Conservation (phyloP, 306 rosid genomes). For the Rubus idaeus region DNA sequence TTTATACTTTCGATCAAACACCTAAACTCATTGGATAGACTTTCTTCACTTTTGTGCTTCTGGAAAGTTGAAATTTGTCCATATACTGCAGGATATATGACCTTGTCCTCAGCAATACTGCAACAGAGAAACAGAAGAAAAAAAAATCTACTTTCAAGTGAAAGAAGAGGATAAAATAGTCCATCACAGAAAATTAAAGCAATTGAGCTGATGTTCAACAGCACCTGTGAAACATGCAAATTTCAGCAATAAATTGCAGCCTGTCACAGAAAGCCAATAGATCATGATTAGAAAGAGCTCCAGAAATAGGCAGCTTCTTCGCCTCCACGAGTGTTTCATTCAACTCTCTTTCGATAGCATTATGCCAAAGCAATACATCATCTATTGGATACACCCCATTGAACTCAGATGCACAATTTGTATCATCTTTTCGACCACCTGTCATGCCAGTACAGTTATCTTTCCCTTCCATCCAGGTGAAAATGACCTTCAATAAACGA, state of each 20-base stretch:
- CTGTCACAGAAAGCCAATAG: constrained; percentile 58
- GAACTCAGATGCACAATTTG: constrained; percentile 39
- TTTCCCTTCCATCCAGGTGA: constrained; percentile 72
- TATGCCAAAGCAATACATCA: constrained; percentile 81
- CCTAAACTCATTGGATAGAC: constrained; percentile 68
- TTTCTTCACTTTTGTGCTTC: constrained; percentile 71
- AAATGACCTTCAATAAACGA: constrained; percentile 61
- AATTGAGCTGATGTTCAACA: neutral
- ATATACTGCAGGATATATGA: constrained; percentile 80
- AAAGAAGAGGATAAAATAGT: neutral
- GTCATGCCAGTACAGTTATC: constrained; percentile 20
- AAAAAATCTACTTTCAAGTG: too few relatives aligned
- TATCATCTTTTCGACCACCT: constrained; percentile 34
- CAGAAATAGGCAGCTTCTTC: constrained; percentile 40
- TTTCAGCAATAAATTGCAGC: constrained; percentile 78
- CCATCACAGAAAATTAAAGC: neutral
- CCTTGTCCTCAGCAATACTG: constrained; percentile 82
- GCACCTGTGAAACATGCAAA: constrained; percentile 93
- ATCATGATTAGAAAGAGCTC: constrained; percentile 45
- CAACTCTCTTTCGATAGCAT: constrained; percentile 78
- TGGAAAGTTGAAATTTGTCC: constrained; percentile 56
- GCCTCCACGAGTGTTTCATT: constrained; percentile 50
- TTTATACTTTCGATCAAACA: constrained; percentile 69
- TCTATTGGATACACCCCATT: constrained; percentile 67
- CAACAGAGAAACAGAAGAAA: constrained; percentile 9